Conservation (phyloP, 2,329 filamentous ascomycete species). For the Coniochaeta prunicola region DNA sequence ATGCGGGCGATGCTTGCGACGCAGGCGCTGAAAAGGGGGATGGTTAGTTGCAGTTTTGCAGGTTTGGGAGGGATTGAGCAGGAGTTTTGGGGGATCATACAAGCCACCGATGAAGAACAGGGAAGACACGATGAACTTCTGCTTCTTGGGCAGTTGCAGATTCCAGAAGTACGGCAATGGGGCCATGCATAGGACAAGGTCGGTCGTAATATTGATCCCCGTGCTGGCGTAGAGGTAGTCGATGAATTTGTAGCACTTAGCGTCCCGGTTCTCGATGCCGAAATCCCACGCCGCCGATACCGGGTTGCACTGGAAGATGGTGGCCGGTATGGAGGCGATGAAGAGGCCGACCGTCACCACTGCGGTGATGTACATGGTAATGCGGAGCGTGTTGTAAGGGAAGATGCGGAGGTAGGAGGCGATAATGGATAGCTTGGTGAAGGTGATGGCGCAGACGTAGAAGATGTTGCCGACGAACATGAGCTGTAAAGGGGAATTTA, state of each 20-base stretch:
- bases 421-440: slow-evolving; percentile 22
- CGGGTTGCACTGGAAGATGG: slow-evolving; percentile 20
- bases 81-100: slow-evolving; percentile 8
- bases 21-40: slow-evolving; percentile 18
- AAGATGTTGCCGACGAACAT: slow-evolving; percentile 14
- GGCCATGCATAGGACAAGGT: slow-evolving; percentile 19
- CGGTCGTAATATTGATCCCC: slow-evolving; percentile 19
- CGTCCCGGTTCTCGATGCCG: neutral
- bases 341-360: slow-evolving; percentile 18
- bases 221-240: slow-evolving; percentile 20
- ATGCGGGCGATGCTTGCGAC: slow-evolving; percentile 17
- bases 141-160: slow-evolving; percentile 16
- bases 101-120: slow-evolving; percentile 22
- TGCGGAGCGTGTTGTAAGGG: slow-evolving; percentile 20
- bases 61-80: neutral
- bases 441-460: slow-evolving; percentile 15
- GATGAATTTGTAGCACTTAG: slow-evolving; percentile 18
- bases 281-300: slow-evolving; percentile 20
- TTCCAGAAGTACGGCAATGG: slow-evolving; percentile 22
- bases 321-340: slow-evolving; percentile 15
- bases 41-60: too few relatives aligned
- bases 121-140: slow-evolving; percentile 17
- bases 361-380: slow-evolving; percentile 21
- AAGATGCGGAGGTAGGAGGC: slow-evolving; percentile 21
- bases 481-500: slow-evolving; percentile 7